phyloP scores from a whole-genome alignment of 106 monocot species.

The Dendrobium huoshanense region DNA sequence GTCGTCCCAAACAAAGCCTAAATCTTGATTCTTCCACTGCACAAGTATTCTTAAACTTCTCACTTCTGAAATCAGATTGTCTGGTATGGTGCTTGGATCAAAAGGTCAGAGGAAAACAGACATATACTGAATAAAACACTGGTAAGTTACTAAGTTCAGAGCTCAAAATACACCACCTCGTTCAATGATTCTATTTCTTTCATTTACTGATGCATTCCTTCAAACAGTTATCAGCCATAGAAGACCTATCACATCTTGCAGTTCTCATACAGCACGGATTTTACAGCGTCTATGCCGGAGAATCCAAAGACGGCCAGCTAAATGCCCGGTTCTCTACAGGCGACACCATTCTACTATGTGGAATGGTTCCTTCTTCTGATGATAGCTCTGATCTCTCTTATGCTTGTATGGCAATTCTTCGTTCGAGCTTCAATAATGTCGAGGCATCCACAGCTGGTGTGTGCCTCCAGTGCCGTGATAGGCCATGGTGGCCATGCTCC shows the following conservation, averaged over 20 bases:
- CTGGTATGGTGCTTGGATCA: conserved; percentile 42
- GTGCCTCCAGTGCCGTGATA: conserved; percentile 15
- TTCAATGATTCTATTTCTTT: not conserved
- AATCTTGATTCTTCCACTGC: too few relatives aligned
- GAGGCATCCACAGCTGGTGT: conserved; percentile 14
- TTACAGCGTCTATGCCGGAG: conserved; percentile 18
- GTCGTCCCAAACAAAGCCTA: too few relatives aligned
- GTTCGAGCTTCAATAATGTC: conserved; percentile 7
- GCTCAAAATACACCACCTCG: too few relatives aligned
- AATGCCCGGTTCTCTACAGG: conserved; percentile 18
- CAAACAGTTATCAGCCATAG: conserved; percentile 18
- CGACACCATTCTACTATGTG: conserved; percentile 15
- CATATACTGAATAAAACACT: conserved; percentile 7
- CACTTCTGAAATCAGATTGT: conserved; percentile 12
- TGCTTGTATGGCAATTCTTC: conserved; percentile 23
- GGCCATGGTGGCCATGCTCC: conserved; percentile 20
- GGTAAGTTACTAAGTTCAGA: conserved; percentile 6
- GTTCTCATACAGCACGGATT: conserved; percentile 29
- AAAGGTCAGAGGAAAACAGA: conserved; percentile 19
- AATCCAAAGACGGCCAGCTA: conserved; percentile 19
- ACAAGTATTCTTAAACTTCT: too few relatives aligned
- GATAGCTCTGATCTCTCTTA: conserved; percentile 12
- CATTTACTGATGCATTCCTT: not conserved
- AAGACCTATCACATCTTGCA: conserved; percentile 14
- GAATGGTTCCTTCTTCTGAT: conserved; percentile 6